These are phyloP conservation scores for Ceriops decandra DNA, from an alignment of 345 rosid species.

Conservation along the genomic window DNA sequence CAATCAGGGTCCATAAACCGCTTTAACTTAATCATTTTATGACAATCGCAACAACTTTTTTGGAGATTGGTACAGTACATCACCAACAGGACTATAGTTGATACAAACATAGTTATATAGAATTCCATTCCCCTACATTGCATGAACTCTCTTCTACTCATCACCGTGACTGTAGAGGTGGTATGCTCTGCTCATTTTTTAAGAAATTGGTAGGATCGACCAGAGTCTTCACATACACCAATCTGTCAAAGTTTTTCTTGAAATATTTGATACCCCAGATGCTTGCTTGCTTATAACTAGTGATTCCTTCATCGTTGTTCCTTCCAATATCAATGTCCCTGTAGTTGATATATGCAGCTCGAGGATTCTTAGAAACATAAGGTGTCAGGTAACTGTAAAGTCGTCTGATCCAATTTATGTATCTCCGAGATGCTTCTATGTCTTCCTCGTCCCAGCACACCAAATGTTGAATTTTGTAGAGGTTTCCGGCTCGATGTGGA, in stretches of 20 bases:
- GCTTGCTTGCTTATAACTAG: slow-evolving; percentile 4
- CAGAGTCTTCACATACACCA: slow-evolving; percentile 5
- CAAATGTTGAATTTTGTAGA: slow-evolving; percentile 16
- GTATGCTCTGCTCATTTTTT: slow-evolving; percentile 20
- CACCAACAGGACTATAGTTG: too few species aligned
- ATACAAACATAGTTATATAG: too few species aligned
- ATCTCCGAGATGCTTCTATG: not conserved
- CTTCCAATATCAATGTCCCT: slow-evolving; percentile 24
- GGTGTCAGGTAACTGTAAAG: slow-evolving; percentile 10
- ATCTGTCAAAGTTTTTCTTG: slow-evolving; percentile 15
- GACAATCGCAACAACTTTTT: too few species aligned
- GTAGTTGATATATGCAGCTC: slow-evolving; percentile 19
- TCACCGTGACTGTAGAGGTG: not conserved
- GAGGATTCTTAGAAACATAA: slow-evolving; percentile 15
- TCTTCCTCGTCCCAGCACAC: slow-evolving; percentile 9
- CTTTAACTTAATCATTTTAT: too few species aligned
- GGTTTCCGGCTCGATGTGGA: slow-evolving; percentile 15
- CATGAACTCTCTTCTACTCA: too few species aligned
- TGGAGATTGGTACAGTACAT: too few species aligned
- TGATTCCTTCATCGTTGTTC: slow-evolving; percentile 8
- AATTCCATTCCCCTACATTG: too few species aligned
- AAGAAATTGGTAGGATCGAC: slow-evolving; percentile 22
- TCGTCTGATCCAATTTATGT: slow-evolving; percentile 5
- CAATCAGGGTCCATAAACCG: too few species aligned
- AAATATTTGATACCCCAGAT: slow-evolving; percentile 19